Base-by-base conservation (phyloP, 768 basidiomycete genomes). In the Clitopilus passeckerianus region DNA sequence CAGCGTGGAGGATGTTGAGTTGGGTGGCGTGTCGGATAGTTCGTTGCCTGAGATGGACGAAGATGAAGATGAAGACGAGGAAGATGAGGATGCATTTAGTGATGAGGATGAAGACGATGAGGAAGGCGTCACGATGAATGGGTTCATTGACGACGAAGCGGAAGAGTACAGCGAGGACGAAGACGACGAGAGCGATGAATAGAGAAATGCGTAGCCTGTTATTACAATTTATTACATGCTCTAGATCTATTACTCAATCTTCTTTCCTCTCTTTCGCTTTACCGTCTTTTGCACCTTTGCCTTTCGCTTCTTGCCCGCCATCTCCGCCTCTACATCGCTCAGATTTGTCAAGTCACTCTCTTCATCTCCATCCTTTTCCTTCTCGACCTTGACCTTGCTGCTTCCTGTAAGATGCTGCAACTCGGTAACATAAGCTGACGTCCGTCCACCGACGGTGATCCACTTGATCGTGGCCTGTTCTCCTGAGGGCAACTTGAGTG, bases 1-100 rank as follows among this genome's bases (percentile, higher is more conserved):
- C 10, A 91, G 91, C 66, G 75, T 93, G 46, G 92, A 91, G 66
- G 89, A 91, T 66, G 80, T 91, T 18, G 90, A 90, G 65, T 73
- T 90, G 14, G 89, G 88, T 60, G 86, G 82, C 1, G 81, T 82
- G 50, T 85, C 85, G 61, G 78, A 80, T 7, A 30, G 27, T 41
- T 76, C 77, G 37, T 50, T 23, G 46, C 16, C 20, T n/a, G 16
- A 30, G 27, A 30, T n/a, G 12, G 46, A 23, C 10, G 46, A 50
- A 10, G 46, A 50, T 50, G 84, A 78, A 7, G 79, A 80, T 18
- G 82, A 78, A 18, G 77, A 72, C 15, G 80, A 75, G 5, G 54
- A 54, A 20, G 77, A 74, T 0, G 79, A 76, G 0, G 73, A 70
- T 1, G 80, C 75, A 8, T 22, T 50, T 50, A 72, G 73, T 16